Evolutionary conservation across 2,329 filamentous ascomycete species (phyloP).

Genomic region (Fusarium lateritium): DNA sequence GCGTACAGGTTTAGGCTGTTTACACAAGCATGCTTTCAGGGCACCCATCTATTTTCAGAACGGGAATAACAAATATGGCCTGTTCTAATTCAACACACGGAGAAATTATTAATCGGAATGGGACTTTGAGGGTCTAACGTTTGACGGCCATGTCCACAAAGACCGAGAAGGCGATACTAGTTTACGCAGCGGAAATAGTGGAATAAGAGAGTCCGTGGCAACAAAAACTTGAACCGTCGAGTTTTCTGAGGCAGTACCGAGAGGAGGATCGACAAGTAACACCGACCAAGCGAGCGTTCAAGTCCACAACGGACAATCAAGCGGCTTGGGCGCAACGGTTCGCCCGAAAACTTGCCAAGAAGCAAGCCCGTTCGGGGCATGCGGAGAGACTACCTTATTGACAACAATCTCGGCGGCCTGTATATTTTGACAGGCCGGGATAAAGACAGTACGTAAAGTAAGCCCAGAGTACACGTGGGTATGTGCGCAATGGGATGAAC

Average conservation of each 20-base stretch:
- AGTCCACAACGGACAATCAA: neutral
- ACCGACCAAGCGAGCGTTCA: constrained; percentile 16
- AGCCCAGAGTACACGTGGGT: constrained; percentile 24
- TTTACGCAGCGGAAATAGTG: constrained; percentile 6
- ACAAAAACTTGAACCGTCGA: constrained; percentile 21
- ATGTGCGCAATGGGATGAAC: constrained; percentile 18
- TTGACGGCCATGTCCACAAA: constrained; percentile 9
- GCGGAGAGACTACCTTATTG: constrained; percentile 12
- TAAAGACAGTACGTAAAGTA: neutral
- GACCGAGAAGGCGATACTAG: constrained; percentile 21
- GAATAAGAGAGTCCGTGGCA: constrained; percentile 1
- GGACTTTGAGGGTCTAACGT: neutral
- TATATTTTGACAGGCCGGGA: constrained; percentile 37
- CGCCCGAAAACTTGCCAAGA: neutral
- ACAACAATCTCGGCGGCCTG: constrained; percentile 16
- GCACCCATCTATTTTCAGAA: constrained; percentile 14
- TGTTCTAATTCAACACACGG: neutral
- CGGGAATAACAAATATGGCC: constrained; percentile 1
- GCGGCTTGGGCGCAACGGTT: neutral
- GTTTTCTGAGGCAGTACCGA: constrained; percentile 33
- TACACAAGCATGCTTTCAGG: constrained; percentile 8
- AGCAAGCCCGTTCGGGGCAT: neutral
- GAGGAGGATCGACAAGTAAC: constrained; percentile 42
- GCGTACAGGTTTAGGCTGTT: constrained; percentile 8
- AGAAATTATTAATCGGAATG: constrained; percentile 16